phyloP scores from a whole-genome alignment of 352 stramenopile species.

The Globisporangium viniferum region DNA sequence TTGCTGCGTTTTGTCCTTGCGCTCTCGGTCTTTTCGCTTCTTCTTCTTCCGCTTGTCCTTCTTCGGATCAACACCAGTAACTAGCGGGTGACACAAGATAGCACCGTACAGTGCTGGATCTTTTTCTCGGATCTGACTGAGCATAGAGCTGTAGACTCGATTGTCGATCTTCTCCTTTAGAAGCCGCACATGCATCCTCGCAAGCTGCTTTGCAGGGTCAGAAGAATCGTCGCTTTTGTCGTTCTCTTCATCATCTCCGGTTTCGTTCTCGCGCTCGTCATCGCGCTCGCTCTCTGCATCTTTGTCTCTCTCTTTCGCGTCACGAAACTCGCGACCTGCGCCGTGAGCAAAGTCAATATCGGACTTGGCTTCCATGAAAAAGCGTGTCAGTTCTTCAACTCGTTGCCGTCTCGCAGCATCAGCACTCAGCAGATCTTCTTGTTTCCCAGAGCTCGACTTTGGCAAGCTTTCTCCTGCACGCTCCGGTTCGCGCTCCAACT shows the following conservation, averaged over 20 bases:
- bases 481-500: slow-evolving; percentile 66
- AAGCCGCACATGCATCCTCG: slow-evolving; percentile 48
- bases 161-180: slow-evolving; percentile 70
- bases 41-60: slow-evolving; percentile 86
- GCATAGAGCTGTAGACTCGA: slow-evolving; percentile 76
- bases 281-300: slow-evolving; percentile 63
- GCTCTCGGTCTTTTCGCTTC: slow-evolving; percentile 78
- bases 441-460: slow-evolving; percentile 23
- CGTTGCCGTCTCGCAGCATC: slow-evolving; percentile 74
- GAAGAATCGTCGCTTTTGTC: slow-evolving; percentile 37
- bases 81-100: slow-evolving; percentile 79
- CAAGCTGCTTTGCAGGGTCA: slow-evolving; percentile 47
- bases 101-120: slow-evolving; percentile 82
- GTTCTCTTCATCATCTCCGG: slow-evolving; percentile 54
- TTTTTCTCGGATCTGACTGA: slow-evolving; percentile 71
- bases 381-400: slow-evolving; percentile 84
- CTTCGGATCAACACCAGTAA: slow-evolving; percentile 73
- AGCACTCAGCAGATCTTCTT: slow-evolving; percentile 68
- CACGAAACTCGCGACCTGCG: slow-evolving; percentile 61
- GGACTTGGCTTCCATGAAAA: slow-evolving; percentile 89
- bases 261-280: slow-evolving; percentile 55
- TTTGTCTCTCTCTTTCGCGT: slow-evolving; percentile 69
- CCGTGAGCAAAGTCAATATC: slow-evolving; percentile 87
- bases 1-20: slow-evolving; percentile 59
- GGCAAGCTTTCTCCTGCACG: slow-evolving; percentile 20